These are phyloP conservation scores for Magnaporthales sp. DNA, from an alignment of 2,329 filamentous ascomycete species.

Conservation along the genomic window DNA sequence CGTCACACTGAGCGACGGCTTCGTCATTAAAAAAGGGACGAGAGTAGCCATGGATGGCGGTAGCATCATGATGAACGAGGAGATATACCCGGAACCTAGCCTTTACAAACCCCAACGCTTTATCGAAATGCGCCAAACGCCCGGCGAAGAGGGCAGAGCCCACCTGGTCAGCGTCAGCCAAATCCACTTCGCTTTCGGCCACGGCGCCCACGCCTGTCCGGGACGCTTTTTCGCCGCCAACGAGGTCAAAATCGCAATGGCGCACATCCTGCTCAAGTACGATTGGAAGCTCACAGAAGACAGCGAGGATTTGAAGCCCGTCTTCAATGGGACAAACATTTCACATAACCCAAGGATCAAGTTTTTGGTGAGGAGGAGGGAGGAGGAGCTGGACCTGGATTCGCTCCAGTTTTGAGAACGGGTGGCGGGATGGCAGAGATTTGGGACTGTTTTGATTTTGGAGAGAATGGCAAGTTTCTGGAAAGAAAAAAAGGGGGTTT, in stretches of 20 bases:
- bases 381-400: neutral
- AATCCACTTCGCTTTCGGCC: constrained; percentile 28
- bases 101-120: neutral
- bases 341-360: neutral
- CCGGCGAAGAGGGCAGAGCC: neutral
- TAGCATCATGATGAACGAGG: neutral
- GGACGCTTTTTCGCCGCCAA: constrained; percentile 28
- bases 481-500: no score
- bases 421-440: no score
- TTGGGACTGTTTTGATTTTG: no score
- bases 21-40: neutral
- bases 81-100: neutral
- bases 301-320: neutral
- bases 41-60: neutral
- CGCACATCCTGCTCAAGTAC: constrained; percentile 8
- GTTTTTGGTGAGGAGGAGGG: neutral
- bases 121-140: neutral
- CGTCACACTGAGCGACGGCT: neutral
- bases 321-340: neutral
- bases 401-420: neutral
- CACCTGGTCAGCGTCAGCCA: constrained; percentile 19
- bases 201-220: constrained; percentile 28
- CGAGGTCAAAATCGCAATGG: constrained; percentile 24
- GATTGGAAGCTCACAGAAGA: constrained; percentile 4
- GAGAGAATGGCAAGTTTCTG: no score